These are phyloP conservation scores for Vitis cinerea DNA, from an alignment of 164 flowering plant species.

Conservation along the genomic window DNA sequence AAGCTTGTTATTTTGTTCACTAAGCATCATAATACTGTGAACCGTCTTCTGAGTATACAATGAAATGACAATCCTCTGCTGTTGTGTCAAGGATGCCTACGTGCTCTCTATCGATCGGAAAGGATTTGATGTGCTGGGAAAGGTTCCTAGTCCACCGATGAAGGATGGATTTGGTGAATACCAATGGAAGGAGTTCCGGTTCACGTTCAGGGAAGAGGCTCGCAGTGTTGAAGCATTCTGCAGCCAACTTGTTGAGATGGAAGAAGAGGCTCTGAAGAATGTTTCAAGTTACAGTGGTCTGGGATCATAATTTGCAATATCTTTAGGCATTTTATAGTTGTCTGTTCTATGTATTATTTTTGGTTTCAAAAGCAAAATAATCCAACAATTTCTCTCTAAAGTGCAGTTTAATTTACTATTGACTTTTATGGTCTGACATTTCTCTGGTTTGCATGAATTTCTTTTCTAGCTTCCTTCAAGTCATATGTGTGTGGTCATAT, in stretches of 20 bases:
- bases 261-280: constrained; percentile 67
- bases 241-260: constrained; percentile 67
- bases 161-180: constrained; percentile 43
- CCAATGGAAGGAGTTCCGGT: constrained; percentile 69
- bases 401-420: too few relatives aligned
- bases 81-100: constrained; percentile 61
- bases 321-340: too few relatives aligned
- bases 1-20: not conserved
- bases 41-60: not conserved
- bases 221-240: constrained; percentile 64
- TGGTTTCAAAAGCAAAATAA: too few relatives aligned
- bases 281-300: constrained; percentile 60
- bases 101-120: constrained; percentile 67
- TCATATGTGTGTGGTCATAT: too few relatives aligned
- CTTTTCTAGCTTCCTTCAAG: too few relatives aligned
- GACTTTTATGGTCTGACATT: too few relatives aligned
- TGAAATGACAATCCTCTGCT: constrained; percentile 8
- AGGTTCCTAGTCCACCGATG: constrained; percentile 34
- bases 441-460: too few relatives aligned
- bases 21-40: not conserved
- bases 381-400: too few relatives aligned
- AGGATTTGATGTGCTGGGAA: constrained; percentile 80
- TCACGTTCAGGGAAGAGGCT: constrained; percentile 68
- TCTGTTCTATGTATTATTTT: too few relatives aligned
- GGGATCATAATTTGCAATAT: constrained; percentile 12